These are phyloP conservation scores for Microcos paniculata DNA, from an alignment of 345 rosid species.

Conservation along the genomic window DNA sequence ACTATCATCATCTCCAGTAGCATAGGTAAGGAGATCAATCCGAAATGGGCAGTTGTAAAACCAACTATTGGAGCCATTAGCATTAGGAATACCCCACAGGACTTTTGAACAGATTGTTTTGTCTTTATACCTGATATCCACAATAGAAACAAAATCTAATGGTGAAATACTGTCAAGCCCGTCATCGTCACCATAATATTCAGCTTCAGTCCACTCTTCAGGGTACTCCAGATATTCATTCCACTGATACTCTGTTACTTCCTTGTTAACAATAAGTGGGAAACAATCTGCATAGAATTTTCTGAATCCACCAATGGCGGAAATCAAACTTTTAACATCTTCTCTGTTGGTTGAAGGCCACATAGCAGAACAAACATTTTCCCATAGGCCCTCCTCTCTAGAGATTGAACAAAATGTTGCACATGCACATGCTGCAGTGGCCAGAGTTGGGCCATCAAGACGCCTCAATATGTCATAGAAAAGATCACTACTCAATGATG, in stretches of 20 bases:
- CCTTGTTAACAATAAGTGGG: constrained; percentile 72
- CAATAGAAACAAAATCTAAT: constrained; percentile 62
- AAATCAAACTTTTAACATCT: constrained; percentile 59
- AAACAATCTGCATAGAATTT: constrained; percentile 78
- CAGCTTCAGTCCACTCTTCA: constrained; percentile 74
- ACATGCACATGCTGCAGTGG: constrained; percentile 74
- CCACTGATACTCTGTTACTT: constrained; percentile 54
- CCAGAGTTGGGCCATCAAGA: constrained; percentile 71
- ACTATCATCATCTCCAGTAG: constrained; percentile 43
- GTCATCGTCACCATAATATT: constrained; percentile 60
- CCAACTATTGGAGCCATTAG: constrained; percentile 65
- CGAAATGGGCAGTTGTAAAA: constrained; percentile 72
- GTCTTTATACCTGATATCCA: constrained; percentile 66
- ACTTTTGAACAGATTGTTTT: constrained; percentile 63
- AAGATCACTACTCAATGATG: constrained; percentile 56
- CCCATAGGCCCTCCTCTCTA: constrained; percentile 73
- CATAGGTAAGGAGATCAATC: constrained; percentile 56
- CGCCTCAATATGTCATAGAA: constrained; percentile 76
- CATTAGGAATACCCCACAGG: constrained; percentile 72
- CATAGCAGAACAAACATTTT: constrained; percentile 68
- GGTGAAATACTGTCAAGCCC: constrained; percentile 53
- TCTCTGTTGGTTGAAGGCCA: constrained; percentile 74
- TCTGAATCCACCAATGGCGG: constrained; percentile 66
- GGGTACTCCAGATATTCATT: constrained; percentile 52
- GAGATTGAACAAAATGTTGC: constrained; percentile 67